Base-by-base conservation (phyloP, 495 filamentous ascomycete species). In the Aspergillus avenaceus region DNA sequence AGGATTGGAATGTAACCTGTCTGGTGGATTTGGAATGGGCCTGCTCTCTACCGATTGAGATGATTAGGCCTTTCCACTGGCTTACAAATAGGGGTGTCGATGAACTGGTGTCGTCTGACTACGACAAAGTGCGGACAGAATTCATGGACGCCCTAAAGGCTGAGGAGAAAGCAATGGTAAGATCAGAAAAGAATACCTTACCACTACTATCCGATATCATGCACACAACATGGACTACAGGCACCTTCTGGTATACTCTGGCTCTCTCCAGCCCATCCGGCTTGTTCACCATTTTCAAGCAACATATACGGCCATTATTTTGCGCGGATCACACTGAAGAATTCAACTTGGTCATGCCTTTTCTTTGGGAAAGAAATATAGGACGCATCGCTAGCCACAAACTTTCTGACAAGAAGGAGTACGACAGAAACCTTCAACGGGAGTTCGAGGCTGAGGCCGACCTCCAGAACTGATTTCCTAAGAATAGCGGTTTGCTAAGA, bases 1-100 rank as follows among this genome's bases (percentile, higher is more conserved):
- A 51, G 3, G 25, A 60, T 14, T 62, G 60, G 62, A 55, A 64
- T 42, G 60, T 67, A 38, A 66, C 28, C 9, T 64, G 37, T 29
- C 31, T 70, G 4, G 44, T 73, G 1, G 66, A 73, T 42, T 55
- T 65, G 27, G 68, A 71, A 52, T 73, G 63, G 68, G 64, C 66
- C 5, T 71, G 67, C 51, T 57, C 66, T 45, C 52, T 41, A 9
- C 67, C 66, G 32, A 55, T 60, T 5, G 63, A 72, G 50, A 63
- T 67, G 58, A 54, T 68, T 18, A 48, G 53, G 29, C 58, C 66
- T 45, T 63, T 63, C 14, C 53, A 58, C 28, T 73, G 66, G 69
- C 51, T 73, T 26, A 60, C 64, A 11, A 60, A 56, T 32, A 21
- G 56, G 22, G 43, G 49, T 44, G 53, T 67, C 14, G 63, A 65